Percentiles rank a stretch among this genome's conserved stretches.
These are phyloP conservation scores for Abelmoschus esculentus DNA, from an alignment of 345 rosid species.

Conservation along the genomic window DNA sequence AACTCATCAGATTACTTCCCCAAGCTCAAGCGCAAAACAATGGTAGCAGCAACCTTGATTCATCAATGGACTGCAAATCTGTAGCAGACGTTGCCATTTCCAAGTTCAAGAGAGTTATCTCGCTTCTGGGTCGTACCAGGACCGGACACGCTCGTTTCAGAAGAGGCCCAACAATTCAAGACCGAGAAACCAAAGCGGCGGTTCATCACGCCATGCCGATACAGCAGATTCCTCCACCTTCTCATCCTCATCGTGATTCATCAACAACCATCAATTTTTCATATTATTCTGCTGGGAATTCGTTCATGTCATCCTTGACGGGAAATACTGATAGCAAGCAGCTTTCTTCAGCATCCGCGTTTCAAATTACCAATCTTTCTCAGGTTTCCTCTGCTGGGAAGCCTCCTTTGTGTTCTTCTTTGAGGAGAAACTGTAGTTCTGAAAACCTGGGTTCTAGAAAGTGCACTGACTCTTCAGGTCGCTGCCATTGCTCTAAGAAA, in stretches of 20 bases:
- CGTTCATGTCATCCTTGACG: constrained; percentile 46
- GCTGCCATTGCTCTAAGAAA: constrained; percentile 91
- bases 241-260: constrained; percentile 18
- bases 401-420: constrained; percentile 50
- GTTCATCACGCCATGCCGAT: constrained; percentile 59
- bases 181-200: constrained; percentile 16
- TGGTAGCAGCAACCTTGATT: constrained; percentile 10
- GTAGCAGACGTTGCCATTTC: constrained; percentile 29
- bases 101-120: no score
- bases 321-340: constrained; percentile 34
- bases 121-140: no score
- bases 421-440: constrained; percentile 71
- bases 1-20: constrained; percentile 63
- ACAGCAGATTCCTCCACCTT: constrained; percentile 51
- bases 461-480: constrained; percentile 56
- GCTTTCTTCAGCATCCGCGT: constrained; percentile 45
- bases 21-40: constrained; percentile 22
- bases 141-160: no score
- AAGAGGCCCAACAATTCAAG: constrained; percentile 13
- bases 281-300: constrained; percentile 41
- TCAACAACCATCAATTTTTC: constrained; percentile 61
- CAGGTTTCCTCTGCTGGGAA: constrained; percentile 43
- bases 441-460: constrained; percentile 50
- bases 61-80: constrained; percentile 43
- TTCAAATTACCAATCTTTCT: constrained; percentile 48